Evolutionary conservation across 2,329 filamentous ascomycete genomes (phyloP).

Genomic region (Stagonosporopsis vannaccii): DNA sequence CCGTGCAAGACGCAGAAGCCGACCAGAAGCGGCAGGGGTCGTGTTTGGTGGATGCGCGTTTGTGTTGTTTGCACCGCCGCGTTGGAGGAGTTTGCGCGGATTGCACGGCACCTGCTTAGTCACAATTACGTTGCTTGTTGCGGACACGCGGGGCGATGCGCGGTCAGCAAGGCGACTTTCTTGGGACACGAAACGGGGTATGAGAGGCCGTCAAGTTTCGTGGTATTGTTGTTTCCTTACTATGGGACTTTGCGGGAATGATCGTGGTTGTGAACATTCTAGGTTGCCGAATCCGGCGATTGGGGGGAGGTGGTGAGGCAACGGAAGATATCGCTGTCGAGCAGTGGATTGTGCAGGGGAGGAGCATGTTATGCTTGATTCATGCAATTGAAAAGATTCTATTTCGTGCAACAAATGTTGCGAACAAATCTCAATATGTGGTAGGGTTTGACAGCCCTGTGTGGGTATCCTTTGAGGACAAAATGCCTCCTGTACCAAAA

Average conservation of each 20-base stretch:
- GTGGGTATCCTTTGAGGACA: slow-evolving; percentile 3
- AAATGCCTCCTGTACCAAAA: not conserved
- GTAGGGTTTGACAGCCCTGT: not conserved
- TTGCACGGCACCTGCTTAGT: slow-evolving; percentile 11
- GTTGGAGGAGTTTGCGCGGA: not conserved
- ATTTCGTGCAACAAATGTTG: not conserved
- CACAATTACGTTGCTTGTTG: not conserved
- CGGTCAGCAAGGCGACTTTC: not conserved
- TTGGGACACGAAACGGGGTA: not conserved
- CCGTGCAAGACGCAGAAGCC: slow-evolving; percentile 27
- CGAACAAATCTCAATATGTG: not conserved
- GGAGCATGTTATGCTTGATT: too few species aligned
- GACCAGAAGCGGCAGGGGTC: slow-evolving; percentile 25
- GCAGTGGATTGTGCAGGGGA: not conserved
- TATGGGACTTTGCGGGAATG: not conserved
- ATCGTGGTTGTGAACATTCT: slow-evolving; percentile 9
- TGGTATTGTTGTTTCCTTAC: not conserved
- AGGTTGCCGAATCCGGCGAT: slow-evolving; percentile 8
- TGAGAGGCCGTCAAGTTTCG: not conserved
- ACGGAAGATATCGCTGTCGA: not conserved
- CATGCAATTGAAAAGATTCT: not conserved
- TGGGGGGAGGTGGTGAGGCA: too few species aligned
- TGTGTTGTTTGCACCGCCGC: slow-evolving; percentile 41
- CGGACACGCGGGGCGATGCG: not conserved
- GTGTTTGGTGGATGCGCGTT: slow-evolving; percentile 26